A percentile compares a stretch with the other conserved stretches of the same genome.
phyloP scores from a whole-genome alignment of 2,329 filamentous ascomycete species.

The Fusarium sp. region DNA sequence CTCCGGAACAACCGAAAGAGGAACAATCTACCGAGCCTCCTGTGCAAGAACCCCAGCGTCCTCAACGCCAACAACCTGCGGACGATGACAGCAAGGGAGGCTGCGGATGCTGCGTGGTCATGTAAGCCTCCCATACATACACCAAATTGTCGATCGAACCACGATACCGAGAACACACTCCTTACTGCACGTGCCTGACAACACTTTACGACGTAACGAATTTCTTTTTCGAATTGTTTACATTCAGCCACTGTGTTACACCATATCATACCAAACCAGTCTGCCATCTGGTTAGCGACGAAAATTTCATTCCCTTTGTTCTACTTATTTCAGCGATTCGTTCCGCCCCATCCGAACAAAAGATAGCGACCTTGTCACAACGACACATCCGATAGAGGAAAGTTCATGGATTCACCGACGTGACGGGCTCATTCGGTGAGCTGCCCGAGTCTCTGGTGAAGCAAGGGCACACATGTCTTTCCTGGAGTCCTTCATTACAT shows the following conservation, averaged over 20 bases:
- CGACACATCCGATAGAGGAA: constrained; percentile 21
- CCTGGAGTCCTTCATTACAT: constrained; percentile 33
- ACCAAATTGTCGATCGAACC: neutral
- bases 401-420: constrained; percentile 29
- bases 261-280: constrained; percentile 39
- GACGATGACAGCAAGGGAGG: constrained; percentile 55
- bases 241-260: constrained; percentile 48
- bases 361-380: constrained; percentile 29
- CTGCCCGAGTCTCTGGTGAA: constrained; percentile 21
- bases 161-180: constrained; percentile 23
- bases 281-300: constrained; percentile 44
- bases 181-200: constrained; percentile 32
- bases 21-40: constrained; percentile 26
- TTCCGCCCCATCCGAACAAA: constrained; percentile 29
- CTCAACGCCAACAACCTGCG: constrained; percentile 27
- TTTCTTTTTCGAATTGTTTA: constrained; percentile 43
- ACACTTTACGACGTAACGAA: constrained; percentile 49
- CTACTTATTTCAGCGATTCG: constrained; percentile 29
- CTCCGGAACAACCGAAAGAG: constrained; percentile 36
- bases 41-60: constrained; percentile 23
- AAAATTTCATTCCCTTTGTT: constrained; percentile 46
- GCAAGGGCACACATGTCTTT: constrained; percentile 19
- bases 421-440: constrained; percentile 33
- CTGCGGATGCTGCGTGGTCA: constrained; percentile 64
- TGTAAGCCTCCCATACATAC: constrained; percentile 51